phyloP scores from a whole-genome alignment of 306 rosid species.

The Fragaria ananassa region DNA sequence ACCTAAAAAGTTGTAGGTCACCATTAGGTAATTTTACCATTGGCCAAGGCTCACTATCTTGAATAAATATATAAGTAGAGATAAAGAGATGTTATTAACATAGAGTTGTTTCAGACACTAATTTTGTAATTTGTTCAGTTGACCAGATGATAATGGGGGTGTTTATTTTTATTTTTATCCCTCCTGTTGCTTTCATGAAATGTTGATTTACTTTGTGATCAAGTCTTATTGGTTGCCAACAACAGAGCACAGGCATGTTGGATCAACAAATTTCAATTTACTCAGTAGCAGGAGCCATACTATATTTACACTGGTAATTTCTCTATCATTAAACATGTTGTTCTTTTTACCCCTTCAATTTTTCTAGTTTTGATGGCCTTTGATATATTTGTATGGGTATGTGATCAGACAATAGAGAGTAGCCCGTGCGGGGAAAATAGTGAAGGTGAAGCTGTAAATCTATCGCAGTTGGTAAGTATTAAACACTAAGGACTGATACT shows the following conservation, averaged over 20 bases:
- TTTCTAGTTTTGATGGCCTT: slow-evolving; percentile 6
- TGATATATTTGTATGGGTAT: slow-evolving; percentile 19
- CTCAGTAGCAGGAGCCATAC: slow-evolving; percentile 99
- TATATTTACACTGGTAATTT: slow-evolving; percentile 81
- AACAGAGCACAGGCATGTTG: slow-evolving; percentile 99
- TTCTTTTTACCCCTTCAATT: not conserved
- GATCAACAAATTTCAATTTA: slow-evolving; percentile 93
- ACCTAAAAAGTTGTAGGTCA: not conserved
- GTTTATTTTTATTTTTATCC: slow-evolving; percentile 13
- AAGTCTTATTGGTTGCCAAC: slow-evolving; percentile 30
- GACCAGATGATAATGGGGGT: slow-evolving; percentile 17
- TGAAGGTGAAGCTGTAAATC: slow-evolving; percentile 89
- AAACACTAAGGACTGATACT: slow-evolving; percentile 3
- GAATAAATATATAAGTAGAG: not conserved
- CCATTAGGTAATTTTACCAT: not conserved
- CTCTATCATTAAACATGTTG: slow-evolving; percentile 20
- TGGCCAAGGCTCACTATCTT: not conserved
- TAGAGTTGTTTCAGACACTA: slow-evolving; percentile 14
- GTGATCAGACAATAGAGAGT: slow-evolving; percentile 86
- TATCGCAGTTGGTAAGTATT: slow-evolving; percentile 83
- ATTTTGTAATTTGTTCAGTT: slow-evolving; percentile 14
- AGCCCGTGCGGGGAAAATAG: slow-evolving; percentile 82
- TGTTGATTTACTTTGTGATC: slow-evolving; percentile 24
- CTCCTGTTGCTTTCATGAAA: slow-evolving; percentile 18
- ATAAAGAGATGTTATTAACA: slow-evolving; percentile 10